phyloP scores from a whole-genome alignment of 192 early-diverging fungal genomes.

The Spizellomyces punctatus region DNA sequence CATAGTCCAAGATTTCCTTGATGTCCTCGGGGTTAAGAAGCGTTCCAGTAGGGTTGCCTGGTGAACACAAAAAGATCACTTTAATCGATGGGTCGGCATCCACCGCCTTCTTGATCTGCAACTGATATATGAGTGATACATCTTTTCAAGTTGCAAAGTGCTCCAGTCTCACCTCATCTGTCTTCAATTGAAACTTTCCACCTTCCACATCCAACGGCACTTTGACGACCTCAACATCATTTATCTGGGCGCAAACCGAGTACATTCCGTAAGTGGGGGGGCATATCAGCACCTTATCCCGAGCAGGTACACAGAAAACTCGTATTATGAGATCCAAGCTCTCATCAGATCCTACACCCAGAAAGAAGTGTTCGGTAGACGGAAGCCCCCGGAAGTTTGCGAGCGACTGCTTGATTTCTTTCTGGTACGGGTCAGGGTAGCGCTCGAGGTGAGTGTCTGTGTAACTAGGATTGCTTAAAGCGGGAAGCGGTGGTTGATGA shows the following conservation, averaged over 20 bases:
- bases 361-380: conserved; percentile 74
- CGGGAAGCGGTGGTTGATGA: background rate
- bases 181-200: conserved; percentile 68
- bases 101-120: conserved; percentile 65
- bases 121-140: conserved; percentile 15
- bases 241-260: conserved; percentile 86
- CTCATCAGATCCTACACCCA: conserved; percentile 98
- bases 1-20: conserved; percentile 63
- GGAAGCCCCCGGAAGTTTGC: conserved; percentile 71
- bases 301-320: conserved; percentile 86
- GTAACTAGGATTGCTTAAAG: conserved; percentile 23
- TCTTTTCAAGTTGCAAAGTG: background rate
- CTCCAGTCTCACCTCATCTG: conserved; percentile 52
- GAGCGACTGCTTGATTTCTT: conserved; percentile 77
- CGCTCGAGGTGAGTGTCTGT: conserved; percentile 70
- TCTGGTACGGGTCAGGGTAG: conserved; percentile 95
- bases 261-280: conserved; percentile 99
- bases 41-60: conserved; percentile 98
- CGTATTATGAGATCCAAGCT: conserved; percentile 89
- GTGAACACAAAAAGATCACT: conserved; percentile 93
- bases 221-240: conserved; percentile 90
- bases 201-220: conserved; percentile 78
- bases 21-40: conserved; percentile 72
- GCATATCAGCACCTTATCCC: conserved; percentile 90
- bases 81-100: conserved; percentile 80